Base-by-base conservation (phyloP, 176 grass and related monocot species). In the Juncus effusus region DNA sequence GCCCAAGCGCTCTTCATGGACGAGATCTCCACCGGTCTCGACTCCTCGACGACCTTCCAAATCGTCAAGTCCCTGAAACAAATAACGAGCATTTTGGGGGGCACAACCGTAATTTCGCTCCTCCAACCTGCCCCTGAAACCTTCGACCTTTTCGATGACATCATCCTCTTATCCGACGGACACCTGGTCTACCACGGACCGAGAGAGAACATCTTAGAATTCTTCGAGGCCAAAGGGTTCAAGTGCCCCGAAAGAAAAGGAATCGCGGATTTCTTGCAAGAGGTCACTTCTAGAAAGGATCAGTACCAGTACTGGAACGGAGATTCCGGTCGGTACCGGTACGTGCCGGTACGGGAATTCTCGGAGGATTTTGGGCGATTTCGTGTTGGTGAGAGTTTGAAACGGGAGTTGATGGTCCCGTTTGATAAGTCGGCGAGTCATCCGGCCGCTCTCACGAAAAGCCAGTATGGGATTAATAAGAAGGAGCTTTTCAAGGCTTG, bases 21-120 rank as follows among this genome's bases (percentile, higher is more conserved):
- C 79, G 85, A 87, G 63, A 87, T 88, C 54, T 88, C 85, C 19
- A 88, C 85, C n/a, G 85, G 85, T 28, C 51, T 88, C 7, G 85
- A 88, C 44, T 83, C 76, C 85, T 88, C 80, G 10, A 88, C 85
- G 10, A 83, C 85, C 67, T 88, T 68, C 61, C 85, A 88, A 60
- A 88, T 88, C 67, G 80, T 83, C 28, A 83, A 79, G 59, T 88
- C 80, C 19, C 61, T 88, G 28, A 78, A 78, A 44, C 80, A 80
- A 58, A 72, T 72, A 47, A 80, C 76, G 36, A 77, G 65, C 54
- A 83, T 87, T 69, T 76, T 83, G 2, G 68, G 80, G 16, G 79
- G 80, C 42, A 87, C 85, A 28, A 72, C 85, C 10, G 72, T 77
- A 38, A 87, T 87, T 38, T 83, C 85, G 47, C 42, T 87, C 61